phyloP scores from a whole-genome alignment of 768 basidiomycete species.

The Rhodosporidiobolus sp. region DNA sequence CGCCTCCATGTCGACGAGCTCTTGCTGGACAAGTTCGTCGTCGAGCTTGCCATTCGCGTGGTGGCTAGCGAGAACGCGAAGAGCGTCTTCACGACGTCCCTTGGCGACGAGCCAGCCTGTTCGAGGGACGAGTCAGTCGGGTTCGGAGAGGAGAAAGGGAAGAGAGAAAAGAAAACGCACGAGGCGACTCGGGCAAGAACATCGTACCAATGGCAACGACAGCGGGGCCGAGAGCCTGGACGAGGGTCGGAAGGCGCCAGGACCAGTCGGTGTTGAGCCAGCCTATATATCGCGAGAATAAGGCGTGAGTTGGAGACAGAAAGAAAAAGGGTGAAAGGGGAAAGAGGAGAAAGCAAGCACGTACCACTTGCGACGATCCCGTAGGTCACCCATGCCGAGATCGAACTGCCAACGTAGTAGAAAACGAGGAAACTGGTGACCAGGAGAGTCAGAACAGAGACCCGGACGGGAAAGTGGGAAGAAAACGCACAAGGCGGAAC shows the following conservation, averaged over 20 bases:
- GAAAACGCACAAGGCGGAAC: slow-evolving; percentile 11
- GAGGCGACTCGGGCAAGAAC: slow-evolving; percentile 76
- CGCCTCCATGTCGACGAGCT: slow-evolving; percentile 50
- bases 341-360: no score
- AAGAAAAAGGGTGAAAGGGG: no score
- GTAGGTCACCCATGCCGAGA: slow-evolving; percentile 9
- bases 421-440: not conserved
- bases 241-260: slow-evolving; percentile 60
- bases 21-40: slow-evolving; percentile 48
- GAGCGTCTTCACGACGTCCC: slow-evolving; percentile 67
- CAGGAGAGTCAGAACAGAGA: no score
- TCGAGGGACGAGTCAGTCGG: no score
- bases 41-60: slow-evolving; percentile 67
- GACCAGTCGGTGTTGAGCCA: not conserved
- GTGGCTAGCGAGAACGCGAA: slow-evolving; percentile 71
- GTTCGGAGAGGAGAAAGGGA: no score
- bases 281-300: no score
- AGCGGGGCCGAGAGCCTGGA: slow-evolving; percentile 65
- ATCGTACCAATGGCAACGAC: slow-evolving; percentile 55
- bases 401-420: slow-evolving; percentile 4
- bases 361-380: not conserved
- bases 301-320: no score
- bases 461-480: no score
- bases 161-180: no score
- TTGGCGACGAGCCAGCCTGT: slow-evolving; percentile 75